Base-by-base conservation (phyloP, 1,284 basidiomycete species). In the Ustilago xerochloae region DNA sequence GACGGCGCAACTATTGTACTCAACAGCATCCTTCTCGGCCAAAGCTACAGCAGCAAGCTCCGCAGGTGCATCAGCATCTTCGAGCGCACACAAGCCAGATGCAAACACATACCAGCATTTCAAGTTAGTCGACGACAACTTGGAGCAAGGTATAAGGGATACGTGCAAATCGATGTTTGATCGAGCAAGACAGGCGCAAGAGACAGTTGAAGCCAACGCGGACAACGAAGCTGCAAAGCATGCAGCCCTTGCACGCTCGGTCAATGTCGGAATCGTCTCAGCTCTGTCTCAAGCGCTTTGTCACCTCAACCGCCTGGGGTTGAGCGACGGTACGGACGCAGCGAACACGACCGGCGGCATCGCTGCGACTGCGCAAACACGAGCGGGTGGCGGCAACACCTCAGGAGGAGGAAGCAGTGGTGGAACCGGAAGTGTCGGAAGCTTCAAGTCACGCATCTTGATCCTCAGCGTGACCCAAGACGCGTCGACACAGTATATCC, bases 401-500 rank as follows among this genome's bases (percentile, higher is more conserved):
- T 45, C 38, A 8, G 22, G 51, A 6, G 55, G 20, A 3, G 30
- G 47, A 8, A 36, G 33, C 15, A 33, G 48, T 20, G 51, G 53
- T 13, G 66, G 52, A 7, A 15, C 52, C 16, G 56, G 47, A 20
- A 39, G 53, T 47, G 45, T 64, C 20, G 63, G 68, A 50, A 54
- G 63, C 50, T 79, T 77, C 56, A 75, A 69, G 16, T 64, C 72
- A 0, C 89, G 94, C 26, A 93, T 99, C 63, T 88, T 98, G 59
- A 89, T 99, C 63, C 87, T 99, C 54, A 95, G 94, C 58, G 93
- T 94, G 41, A 97, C 95, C 0, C 92, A 92, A 2, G 92, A 94
- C 85, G 88, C 91, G 16, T 91, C 92, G 7, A 89, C 91, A 1
- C 92, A 93, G 28, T 96, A 96, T 85, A 96, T 99, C 54, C 93